Base-by-base conservation (phyloP, 768 basidiomycete species). In the Vararia minispora region DNA sequence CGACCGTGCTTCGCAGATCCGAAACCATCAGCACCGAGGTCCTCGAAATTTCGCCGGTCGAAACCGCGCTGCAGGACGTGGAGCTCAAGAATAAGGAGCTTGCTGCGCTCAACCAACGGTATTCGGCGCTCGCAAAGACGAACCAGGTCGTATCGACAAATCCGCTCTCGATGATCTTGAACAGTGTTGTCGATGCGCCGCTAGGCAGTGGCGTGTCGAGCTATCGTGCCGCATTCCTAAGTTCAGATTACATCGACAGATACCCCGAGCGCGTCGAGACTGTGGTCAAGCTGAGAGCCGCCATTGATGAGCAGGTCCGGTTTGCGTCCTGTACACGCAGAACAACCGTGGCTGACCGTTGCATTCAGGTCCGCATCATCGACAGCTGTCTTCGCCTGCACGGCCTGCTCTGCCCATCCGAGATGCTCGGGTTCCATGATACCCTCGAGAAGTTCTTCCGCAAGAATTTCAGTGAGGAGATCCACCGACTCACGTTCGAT, bases 361-460 rank as follows among this genome's bases (percentile, higher is more conserved):
- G 30, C 41, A 7, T 18, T 16, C 9, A 89, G 77, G 77, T 83
- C 24, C 76, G 79, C 31, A 73, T 81, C 34, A 83, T 97, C 34
- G 83, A 90, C 45, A 75, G 72, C 37, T 91, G 88, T 53, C 67
- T 97, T 37, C 76, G 74, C 48, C 68, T 97, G 5, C 91, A 98
- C 53, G 78, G 76, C 2, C 69, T 76, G 31, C 61, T 94, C 22
- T 91, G 89, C 53, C 75, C 86, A 0, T 71, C 76, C 10, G 89
- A 91, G 55, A 94, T 95, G 71, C 62, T 82, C n/a, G 72, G 78
- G 4, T 97, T 97, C 71, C 92, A 98, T 54, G 79, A 81, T 42
- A 89, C 88, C 0, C 66, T 98, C 31, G 80, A 86, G 54, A 78
- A 72, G 44, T 82, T 90, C 58, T 90, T 88, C 66, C 72, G 66